Evolutionary conservation across 75 land plant species (phyloP), one percentile per base, ranked within the genome.

Genomic region (Adiantum capillusveneris): DNA sequence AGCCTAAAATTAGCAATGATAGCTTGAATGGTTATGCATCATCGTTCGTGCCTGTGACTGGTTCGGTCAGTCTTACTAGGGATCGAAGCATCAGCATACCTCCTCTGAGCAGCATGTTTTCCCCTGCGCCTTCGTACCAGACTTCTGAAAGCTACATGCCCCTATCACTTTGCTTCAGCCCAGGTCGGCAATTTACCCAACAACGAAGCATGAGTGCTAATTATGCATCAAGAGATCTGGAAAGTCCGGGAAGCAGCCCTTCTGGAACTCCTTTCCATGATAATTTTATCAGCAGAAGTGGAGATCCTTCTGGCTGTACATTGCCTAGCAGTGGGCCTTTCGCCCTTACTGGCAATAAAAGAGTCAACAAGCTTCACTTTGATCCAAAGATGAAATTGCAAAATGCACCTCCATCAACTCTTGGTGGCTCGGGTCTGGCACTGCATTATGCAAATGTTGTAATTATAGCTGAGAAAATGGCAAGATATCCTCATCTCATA

Each of bases 381-480:
- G 84, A 83, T 13, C 74, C 82, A 7, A 85, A 83, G 46, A 76
- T 69, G 45, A 82, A 65, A 62, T 45, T 82, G 14, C 50, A 62
- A 31, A 73, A 69, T 64, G 99, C 97, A 12, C 66, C 87, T 18
- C 75, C 88, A 26, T 69, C 76, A 18, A 84, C 99, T 7, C 67
- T 95, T 60, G 99, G 99, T 24, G 97, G 97, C 12, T 82, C 97
- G 37, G 97, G 88, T 36, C 78, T 95, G 18, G 88, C 99, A 7
- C 52, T 84, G 64, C 99, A 90, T 57, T 95, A 95, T 78, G 85
- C 99, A 12, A 95, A 95, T 74, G 81, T 90, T 31, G 85, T 95
- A 11, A 90, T 95, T 42, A 80, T 95, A 28, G 73, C 88, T 9
- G 92, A 95, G 72, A 95, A 90, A 78, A 57, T 95, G 58, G 83